Evolutionary conservation across 805 yeast species (phyloP).

Genomic region (Kurtzmaniella cleridarum): DNA sequence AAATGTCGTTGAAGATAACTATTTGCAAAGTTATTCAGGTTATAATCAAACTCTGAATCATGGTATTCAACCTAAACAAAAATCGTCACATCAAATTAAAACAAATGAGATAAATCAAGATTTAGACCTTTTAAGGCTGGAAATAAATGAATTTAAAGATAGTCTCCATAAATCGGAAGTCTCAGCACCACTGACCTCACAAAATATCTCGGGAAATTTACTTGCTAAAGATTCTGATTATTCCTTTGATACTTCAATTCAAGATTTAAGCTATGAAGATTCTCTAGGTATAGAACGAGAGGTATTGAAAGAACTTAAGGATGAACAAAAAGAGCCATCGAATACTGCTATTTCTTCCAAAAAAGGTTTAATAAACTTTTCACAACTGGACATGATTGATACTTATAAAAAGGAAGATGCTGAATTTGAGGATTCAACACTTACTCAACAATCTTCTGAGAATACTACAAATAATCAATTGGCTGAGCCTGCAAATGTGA

Average conservation of each 20-base stretch:
- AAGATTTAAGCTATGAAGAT: conserved; percentile 36
- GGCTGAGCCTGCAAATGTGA: too few relatives aligned
- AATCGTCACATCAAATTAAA: conserved; percentile 10
- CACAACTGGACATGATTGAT: too few relatives aligned
- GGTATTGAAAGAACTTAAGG: conserved; percentile 17
- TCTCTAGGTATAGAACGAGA: conserved; percentile 31
- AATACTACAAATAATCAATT: too few relatives aligned
- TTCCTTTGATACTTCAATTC: conserved; percentile 35
- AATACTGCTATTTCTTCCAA: too few relatives aligned
- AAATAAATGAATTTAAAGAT: conserved; percentile 41
- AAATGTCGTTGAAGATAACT: too few relatives aligned
- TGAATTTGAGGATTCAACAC: too few relatives aligned
- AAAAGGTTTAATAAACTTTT: too few relatives aligned
- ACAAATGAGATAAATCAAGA: conserved; percentile 35
- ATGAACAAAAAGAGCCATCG: conserved; percentile 1
- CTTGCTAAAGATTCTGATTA: conserved; percentile 20
- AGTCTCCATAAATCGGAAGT: conserved; percentile 27
- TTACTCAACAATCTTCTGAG: too few relatives aligned
- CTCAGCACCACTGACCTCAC: neutral
- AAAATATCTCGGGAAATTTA: conserved; percentile 5
- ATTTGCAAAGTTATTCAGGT: neutral
- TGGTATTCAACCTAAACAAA: neutral
- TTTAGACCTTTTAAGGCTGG: conserved; percentile 34
- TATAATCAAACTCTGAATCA: neutral
- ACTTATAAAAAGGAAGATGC: too few relatives aligned